These are phyloP conservation scores for Cercospora sojina DNA, from an alignment of 2,329 filamentous ascomycete genomes.

Conservation along the genomic window DNA sequence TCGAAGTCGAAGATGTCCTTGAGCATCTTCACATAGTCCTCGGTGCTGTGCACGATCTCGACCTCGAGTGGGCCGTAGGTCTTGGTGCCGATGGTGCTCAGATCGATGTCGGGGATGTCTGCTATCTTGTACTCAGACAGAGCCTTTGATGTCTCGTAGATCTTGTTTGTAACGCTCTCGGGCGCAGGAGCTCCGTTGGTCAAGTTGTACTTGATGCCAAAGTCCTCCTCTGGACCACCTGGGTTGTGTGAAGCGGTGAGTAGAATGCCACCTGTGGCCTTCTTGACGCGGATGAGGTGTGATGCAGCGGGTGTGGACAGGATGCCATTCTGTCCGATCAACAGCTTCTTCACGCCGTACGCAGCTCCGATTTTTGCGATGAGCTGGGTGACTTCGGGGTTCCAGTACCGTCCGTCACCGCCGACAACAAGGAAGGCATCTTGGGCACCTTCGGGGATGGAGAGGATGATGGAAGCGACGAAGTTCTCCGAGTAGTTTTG, in stretches of 20 bases:
- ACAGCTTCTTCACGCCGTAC: conserved; percentile 97
- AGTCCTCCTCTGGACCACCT: conserved; percentile 93
- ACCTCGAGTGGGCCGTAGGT: conserved; percentile 86
- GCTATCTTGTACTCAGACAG: conserved; percentile 90
- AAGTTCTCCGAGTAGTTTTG: conserved; percentile 95
- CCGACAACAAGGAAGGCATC: conserved; percentile 92
- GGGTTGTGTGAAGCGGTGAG: conserved; percentile 98
- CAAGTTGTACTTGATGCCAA: conserved; percentile 99
- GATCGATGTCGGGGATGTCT: conserved; percentile 82
- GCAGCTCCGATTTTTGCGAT: conserved; percentile 97
- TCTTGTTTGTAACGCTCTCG: conserved; percentile 96
- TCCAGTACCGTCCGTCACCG: conserved; percentile 95
- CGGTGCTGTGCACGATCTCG: conserved; percentile 88
- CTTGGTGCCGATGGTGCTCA: conserved; percentile 75
- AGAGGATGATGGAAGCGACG: conserved; percentile 87
- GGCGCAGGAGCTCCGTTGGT: conserved; percentile 93
- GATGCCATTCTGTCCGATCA: conserved; percentile 95
- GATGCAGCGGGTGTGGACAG: conserved; percentile 94
- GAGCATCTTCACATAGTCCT: conserved; percentile 91
- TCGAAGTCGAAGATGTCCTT: conserved; percentile 99
- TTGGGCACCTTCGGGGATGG: conserved; percentile 90
- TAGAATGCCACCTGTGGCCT: conserved; percentile 94
- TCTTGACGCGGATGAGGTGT: conserved; percentile 90
- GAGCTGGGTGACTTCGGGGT: conserved; percentile 91
- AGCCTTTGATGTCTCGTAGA: conserved; percentile 86